Conservation (phyloP, 768 basidiomycete species). For the Trichaptum fuscoviolaceum region DNA sequence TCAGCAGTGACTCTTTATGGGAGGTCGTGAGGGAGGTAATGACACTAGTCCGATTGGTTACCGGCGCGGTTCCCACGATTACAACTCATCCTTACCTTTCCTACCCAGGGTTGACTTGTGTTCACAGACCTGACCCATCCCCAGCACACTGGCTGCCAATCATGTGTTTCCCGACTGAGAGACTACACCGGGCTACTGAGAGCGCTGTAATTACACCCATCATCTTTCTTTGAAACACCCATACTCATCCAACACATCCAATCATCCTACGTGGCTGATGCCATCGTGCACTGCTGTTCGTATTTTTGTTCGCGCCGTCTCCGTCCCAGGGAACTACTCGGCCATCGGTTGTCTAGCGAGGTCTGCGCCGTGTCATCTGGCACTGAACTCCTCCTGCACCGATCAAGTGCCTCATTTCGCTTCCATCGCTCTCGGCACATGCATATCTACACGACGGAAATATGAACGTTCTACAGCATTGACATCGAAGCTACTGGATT, state of each 20-base stretch:
- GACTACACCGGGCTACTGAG: background rate
- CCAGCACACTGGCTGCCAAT: background rate
- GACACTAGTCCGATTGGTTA: constrained; percentile 22
- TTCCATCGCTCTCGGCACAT: background rate
- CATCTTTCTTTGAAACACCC: background rate
- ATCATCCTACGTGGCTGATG: background rate
- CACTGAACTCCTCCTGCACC: background rate
- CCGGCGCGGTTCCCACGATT: background rate
- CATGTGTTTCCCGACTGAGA: background rate
- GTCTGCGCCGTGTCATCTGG: background rate
- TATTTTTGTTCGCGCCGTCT: background rate
- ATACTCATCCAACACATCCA: background rate
- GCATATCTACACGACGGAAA: background rate
- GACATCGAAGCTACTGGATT: background rate
- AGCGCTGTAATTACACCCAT: background rate
- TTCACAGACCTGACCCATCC: background rate
- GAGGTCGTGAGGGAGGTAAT: constrained; percentile 2
- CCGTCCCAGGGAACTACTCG: background rate
- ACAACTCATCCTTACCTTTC: background rate
- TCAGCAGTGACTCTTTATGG: constrained; percentile 4
- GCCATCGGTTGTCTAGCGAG: background rate
- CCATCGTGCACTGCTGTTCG: constrained; percentile 1
- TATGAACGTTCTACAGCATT: no score
- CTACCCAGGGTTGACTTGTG: background rate
- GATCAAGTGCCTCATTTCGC: background rate